Conservation (phyloP, 2,329 filamentous ascomycete genomes). For the Orbilia blumenaviensis region DNA sequence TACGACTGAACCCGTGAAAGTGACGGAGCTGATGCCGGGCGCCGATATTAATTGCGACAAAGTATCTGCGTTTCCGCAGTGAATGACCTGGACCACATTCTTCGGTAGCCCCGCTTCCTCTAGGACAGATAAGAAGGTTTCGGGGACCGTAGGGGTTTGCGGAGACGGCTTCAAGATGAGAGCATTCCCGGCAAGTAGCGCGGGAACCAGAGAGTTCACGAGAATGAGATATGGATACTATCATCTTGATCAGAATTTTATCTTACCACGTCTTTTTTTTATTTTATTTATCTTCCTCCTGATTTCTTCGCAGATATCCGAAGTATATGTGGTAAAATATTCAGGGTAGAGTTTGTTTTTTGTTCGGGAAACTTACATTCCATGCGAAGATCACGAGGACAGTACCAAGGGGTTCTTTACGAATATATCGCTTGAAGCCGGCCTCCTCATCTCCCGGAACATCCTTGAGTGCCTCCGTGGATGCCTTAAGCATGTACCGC, state of each 20-base stretch:
- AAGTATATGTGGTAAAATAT: background rate
- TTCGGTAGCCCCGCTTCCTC: constrained; percentile 79
- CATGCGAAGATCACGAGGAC: constrained; percentile 91
- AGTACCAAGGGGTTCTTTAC: constrained; percentile 85
- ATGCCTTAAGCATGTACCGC: constrained; percentile 86
- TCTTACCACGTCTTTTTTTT: constrained; percentile 13
- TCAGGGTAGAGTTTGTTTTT: constrained; percentile 39
- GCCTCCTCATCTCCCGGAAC: constrained; percentile 83
- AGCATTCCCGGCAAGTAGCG: constrained; percentile 87
- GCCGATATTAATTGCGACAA: constrained; percentile 82
- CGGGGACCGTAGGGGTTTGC: constrained; percentile 90
- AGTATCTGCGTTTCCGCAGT: constrained; percentile 79
- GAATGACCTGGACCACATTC: constrained; percentile 90
- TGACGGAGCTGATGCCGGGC: constrained; percentile 79
- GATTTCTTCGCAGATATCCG: constrained; percentile 12
- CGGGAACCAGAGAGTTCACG: constrained; percentile 89
- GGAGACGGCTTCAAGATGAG: constrained; percentile 95
- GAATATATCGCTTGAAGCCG: constrained; percentile 89
- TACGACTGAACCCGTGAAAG: constrained; percentile 92
- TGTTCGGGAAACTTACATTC: constrained; percentile 74
- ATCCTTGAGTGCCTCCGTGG: constrained; percentile 78
- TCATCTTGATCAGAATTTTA: constrained; percentile 11
- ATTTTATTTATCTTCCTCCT: too few species aligned
- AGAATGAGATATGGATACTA: constrained; percentile 95
- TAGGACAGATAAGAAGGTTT: constrained; percentile 82